phyloP scores from a whole-genome alignment of 164 flowering plant species.

The Brasenia schreberi region DNA sequence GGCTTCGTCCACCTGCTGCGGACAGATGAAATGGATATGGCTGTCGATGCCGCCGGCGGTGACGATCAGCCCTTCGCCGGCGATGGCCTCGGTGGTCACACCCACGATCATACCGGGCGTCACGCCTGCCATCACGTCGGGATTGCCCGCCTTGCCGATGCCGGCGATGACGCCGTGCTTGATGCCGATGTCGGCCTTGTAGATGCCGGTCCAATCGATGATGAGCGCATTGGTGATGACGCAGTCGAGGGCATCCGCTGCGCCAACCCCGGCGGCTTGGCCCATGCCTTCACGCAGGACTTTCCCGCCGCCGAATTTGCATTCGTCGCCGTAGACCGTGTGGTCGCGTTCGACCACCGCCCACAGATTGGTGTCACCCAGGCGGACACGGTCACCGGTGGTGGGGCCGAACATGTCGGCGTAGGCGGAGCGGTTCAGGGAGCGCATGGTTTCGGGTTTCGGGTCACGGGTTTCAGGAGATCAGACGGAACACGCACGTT shows the following conservation, averaged over 20 bases:
- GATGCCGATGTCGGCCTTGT: not conserved
- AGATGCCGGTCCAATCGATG: not conserved
- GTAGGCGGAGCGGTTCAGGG: not conserved
- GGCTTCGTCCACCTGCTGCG: not conserved
- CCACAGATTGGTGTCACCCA: not conserved
- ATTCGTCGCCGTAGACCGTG: not conserved
- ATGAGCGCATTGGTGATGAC: not conserved
- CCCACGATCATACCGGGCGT: not conserved
- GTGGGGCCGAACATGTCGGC: not conserved
- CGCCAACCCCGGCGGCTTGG: not conserved
- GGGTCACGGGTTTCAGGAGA: not conserved
- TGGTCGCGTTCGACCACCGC: not conserved
- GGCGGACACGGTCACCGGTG: not conserved
- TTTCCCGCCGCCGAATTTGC: slow-evolving; percentile 1
- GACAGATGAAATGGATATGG: not conserved
- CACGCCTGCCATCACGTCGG: not conserved
- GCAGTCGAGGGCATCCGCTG: not conserved
- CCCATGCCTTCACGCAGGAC: not conserved
- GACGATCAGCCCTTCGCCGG: slow-evolving; percentile 2
- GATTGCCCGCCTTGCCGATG: slow-evolving; percentile 1
- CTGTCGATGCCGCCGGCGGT: slow-evolving; percentile 1
- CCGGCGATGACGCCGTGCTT: slow-evolving; percentile 1
- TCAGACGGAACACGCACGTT: not conserved
- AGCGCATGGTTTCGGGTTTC: not conserved
- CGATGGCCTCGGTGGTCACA: not conserved